Conservation (phyloP, 2,329 filamentous ascomycete species). For the Fusarium annulatum region DNA sequence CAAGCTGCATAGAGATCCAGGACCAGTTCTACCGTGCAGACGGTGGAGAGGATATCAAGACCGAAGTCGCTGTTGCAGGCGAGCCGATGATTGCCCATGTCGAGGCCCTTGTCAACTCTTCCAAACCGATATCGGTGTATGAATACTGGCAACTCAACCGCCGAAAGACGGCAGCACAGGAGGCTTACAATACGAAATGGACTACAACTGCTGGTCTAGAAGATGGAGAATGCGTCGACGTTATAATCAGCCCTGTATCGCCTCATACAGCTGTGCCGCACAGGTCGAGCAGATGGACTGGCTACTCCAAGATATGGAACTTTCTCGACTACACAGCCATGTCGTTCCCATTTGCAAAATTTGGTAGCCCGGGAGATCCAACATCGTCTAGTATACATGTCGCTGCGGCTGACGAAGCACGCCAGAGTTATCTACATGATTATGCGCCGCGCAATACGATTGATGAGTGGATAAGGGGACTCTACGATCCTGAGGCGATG, state of each 20-base stretch:
- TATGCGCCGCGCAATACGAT: neutral
- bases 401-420: neutral
- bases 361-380: accelerated
- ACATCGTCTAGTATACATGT: neutral
- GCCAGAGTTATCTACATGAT: neutral
- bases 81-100: neutral
- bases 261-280: neutral
- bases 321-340: neutral
- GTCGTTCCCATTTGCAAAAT: neutral
- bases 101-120: neutral
- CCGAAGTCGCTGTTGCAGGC: neutral
- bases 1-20: neutral
- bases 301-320: slow-evolving; percentile 1
- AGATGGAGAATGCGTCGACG: neutral
- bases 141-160: slow-evolving; percentile 2
- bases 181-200: neutral
- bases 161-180: neutral
- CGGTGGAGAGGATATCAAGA: neutral
- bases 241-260: neutral
- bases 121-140: neutral
- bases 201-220: neutral
- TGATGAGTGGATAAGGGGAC: neutral
- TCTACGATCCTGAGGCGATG: neutral
- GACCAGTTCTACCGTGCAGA: neutral
- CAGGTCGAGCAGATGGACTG: neutral